Evolutionary conservation across 1,284 basidiomycete species (phyloP).

Genomic region (Ceratobasidium sp.): DNA sequence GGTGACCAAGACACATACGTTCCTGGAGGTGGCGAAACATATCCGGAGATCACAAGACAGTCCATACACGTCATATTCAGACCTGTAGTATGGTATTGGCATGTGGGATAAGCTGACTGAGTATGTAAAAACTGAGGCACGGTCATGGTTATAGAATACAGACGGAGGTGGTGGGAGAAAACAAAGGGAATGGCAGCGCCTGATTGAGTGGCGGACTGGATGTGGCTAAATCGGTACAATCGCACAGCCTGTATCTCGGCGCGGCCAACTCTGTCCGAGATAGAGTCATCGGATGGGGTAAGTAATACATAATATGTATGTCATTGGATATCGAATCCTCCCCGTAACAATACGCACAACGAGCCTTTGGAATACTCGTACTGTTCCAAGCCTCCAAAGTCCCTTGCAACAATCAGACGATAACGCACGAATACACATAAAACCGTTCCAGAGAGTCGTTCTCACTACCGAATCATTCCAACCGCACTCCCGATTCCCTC

Average conservation of each 20-base stretch:
- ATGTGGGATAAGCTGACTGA: slow-evolving; percentile 1
- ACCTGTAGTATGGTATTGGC: slow-evolving; percentile 21
- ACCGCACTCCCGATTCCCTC: slow-evolving; percentile 29
- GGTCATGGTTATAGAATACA: not conserved
- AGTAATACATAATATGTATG: not conserved
- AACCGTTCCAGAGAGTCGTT: not conserved
- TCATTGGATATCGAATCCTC: not conserved
- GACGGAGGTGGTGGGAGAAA: not conserved
- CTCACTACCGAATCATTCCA: slow-evolving; percentile 24
- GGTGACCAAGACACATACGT: not conserved
- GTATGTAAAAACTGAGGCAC: not conserved
- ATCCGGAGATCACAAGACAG: slow-evolving; percentile 38
- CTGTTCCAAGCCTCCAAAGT: not conserved
- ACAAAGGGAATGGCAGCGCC: not conserved
- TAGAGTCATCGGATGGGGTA: not conserved
- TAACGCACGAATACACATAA: slow-evolving; percentile 2
- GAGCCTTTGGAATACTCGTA: not conserved
- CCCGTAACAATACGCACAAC: too few species aligned
- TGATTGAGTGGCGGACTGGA: slow-evolving; percentile 7
- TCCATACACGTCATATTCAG: slow-evolving; percentile 32
- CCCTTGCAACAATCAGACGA: slow-evolving; percentile 3
- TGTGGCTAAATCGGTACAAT: slow-evolving; percentile 16
- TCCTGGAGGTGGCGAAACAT: slow-evolving; percentile 5
- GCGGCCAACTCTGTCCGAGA: not conserved
- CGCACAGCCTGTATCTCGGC: slow-evolving; percentile 2